Base-by-base conservation (phyloP, 2,329 filamentous ascomycete species). In the Sordariomycetes sp. region DNA sequence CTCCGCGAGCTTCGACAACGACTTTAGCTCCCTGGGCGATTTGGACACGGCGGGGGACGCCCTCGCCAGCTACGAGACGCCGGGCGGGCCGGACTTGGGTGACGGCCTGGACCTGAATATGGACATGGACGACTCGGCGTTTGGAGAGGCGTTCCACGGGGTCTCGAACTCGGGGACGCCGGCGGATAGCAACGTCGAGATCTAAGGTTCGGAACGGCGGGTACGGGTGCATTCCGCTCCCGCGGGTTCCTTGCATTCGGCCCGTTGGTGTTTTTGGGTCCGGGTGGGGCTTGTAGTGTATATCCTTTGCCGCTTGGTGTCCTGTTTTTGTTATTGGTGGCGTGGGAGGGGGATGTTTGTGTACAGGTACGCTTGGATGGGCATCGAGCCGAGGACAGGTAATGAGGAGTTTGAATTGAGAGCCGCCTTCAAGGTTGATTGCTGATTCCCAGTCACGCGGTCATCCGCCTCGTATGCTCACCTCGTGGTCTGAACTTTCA, bases 91-190 rank as follows among this genome's bases (percentile, higher is more conserved):
- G 3, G 76, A 75, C 34, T 68, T 80, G 4, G 79, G 74, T 24
- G 79, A 81, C 50, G 81, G 78, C 10, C 68, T 80, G n/a, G 78
- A 80, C 66, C 68, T 85, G 55, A 76, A 79, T 63, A 79, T 85
- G 72, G 86, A 85, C 61, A 79, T 90, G 74, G 86, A 89, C 53
- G 86, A 90, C 65, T 89, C 85, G 39, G 89, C 87, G 1, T 94
- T 94, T 72, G 89, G 87, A 2, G 87, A 94, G 63, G 89, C 89
- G 0, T 89, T 92, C 70, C 87, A 90, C 63, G 81, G 79, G 4
- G 78, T 83, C 13, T 54, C 51, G n/a, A 51, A 57, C 24, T 53
- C 56, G 48, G 55, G 55, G 5, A 56, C 55, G 22, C 55, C 55
- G 17, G 55, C 55, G 25, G 55, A 52, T n/a, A 48, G 48, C 36